Base-by-base conservation (phyloP, 805 yeast genomes). In the Barnettozyma sp. region DNA sequence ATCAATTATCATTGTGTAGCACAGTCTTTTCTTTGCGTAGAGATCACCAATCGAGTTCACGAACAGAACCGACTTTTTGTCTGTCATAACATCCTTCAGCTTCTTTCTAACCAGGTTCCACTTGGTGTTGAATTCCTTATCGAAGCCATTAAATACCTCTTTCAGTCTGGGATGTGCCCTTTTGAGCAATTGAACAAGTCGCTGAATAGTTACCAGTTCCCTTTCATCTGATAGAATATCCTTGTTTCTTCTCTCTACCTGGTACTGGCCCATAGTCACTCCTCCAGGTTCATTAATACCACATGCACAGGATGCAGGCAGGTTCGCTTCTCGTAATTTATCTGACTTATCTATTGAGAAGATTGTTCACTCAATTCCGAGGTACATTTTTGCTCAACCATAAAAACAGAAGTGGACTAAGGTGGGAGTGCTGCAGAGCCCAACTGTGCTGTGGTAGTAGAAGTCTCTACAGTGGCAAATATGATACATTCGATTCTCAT, bases 401-500 rank as follows among this genome's bases (percentile, higher is more conserved):
- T n/a, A n/a, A n/a, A n/a, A n/a, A n/a, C n/a, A n/a, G n/a, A n/a
- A n/a, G n/a, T n/a, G n/a, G n/a, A n/a, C n/a, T n/a, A n/a, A n/a
- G n/a, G n/a, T n/a, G n/a, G n/a, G n/a, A n/a, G n/a, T n/a, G n/a
- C n/a, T n/a, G n/a, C n/a, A n/a, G n/a, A n/a, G n/a, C n/a, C n/a
- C n/a, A n/a, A n/a, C n/a, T n/a, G n/a, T n/a, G n/a, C n/a, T n/a
- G n/a, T n/a, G n/a, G n/a, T n/a, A n/a, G n/a, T n/a, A n/a, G n/a
- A n/a, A n/a, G n/a, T n/a, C n/a, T n/a, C n/a, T n/a, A n/a, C n/a
- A n/a, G n/a, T n/a, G n/a, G n/a, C n/a, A n/a, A 7, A 19, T 8
- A 85, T 86, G 95, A 86, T 86, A 40, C 92, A 86, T 56, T 82
- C 94, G 5, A 92, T 84, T 16, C 62, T 85, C 33, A 83, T 84